A percentile compares a stretch with the other conserved stretches of the same genome.
Conservation (phyloP, 306 rosid species). For the Parietaria judaica region DNA sequence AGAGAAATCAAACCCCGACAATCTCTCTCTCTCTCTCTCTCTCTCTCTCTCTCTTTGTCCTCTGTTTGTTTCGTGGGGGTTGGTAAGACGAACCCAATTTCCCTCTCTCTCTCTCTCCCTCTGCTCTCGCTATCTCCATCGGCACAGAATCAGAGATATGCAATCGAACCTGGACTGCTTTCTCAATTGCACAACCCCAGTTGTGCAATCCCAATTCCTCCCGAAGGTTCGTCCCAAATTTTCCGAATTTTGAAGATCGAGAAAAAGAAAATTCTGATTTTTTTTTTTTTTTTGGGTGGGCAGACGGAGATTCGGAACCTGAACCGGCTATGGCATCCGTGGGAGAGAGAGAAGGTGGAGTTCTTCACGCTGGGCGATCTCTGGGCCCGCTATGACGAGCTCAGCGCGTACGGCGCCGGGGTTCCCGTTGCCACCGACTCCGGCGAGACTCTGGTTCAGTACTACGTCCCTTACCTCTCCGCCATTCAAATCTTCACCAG, state of each 20-base stretch:
- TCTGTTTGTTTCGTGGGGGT: slow-evolving; percentile 37
- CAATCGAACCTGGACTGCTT: slow-evolving; percentile 74
- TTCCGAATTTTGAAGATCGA: not conserved
- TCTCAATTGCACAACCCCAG: slow-evolving; percentile 73
- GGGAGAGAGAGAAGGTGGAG: slow-evolving; percentile 81
- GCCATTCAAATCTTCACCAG: slow-evolving; percentile 86
- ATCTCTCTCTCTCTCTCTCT: slow-evolving; percentile 27
- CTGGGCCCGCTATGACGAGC: slow-evolving; percentile 79
- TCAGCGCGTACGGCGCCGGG: slow-evolving; percentile 96
- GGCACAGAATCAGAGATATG: slow-evolving; percentile 14
- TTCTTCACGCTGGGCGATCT: slow-evolving; percentile 73
- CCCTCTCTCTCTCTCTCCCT: slow-evolving; percentile 8
- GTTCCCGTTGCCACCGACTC: slow-evolving; percentile 56
- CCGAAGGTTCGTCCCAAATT: slow-evolving; percentile 41
- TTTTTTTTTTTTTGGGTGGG: not conserved
- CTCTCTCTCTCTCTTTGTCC: slow-evolving; percentile 11
- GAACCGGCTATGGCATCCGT: slow-evolving; percentile 81
- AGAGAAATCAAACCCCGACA: slow-evolving; percentile 37
- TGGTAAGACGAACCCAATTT: slow-evolving; percentile 46
- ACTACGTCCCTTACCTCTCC: slow-evolving; percentile 95
- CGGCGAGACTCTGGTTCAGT: slow-evolving; percentile 82
- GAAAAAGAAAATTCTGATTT: not conserved
- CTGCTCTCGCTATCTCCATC: no score
- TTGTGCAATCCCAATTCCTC: slow-evolving; percentile 58
- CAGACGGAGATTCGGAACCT: slow-evolving; percentile 75